Conservation (phyloP, 2,329 filamentous ascomycete species). For the Stenocarpella maydis region DNA sequence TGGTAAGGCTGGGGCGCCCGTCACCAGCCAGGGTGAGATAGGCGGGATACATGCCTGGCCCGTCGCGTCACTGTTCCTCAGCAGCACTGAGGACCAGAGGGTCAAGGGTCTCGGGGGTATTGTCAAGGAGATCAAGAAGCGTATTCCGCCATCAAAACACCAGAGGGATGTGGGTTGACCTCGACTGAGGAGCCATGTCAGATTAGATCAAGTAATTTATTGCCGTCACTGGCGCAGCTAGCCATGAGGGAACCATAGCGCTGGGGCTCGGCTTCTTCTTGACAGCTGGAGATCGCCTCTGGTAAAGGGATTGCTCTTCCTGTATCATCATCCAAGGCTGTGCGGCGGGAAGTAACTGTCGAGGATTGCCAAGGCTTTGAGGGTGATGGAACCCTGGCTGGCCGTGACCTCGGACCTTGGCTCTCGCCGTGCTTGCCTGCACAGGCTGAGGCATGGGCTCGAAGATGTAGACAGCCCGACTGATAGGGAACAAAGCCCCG, state of each 20-base stretch:
- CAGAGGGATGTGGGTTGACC: slow-evolving; percentile 39
- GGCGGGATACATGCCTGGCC: slow-evolving; percentile 85
- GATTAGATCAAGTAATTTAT: slow-evolving; percentile 71
- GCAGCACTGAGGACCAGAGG: slow-evolving; percentile 56
- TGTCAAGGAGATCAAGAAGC: slow-evolving; percentile 48
- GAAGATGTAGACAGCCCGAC: slow-evolving; percentile 11
- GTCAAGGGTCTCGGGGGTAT: slow-evolving; percentile 58
- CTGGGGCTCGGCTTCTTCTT: slow-evolving; percentile 58
- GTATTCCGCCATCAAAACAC: slow-evolving; percentile 36
- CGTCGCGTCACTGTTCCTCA: slow-evolving; percentile 70
- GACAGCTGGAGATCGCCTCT: slow-evolving; percentile 46
- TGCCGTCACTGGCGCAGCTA: slow-evolving; percentile 38
- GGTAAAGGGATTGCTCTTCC: slow-evolving; percentile 40
- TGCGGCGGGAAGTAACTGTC: neutral
- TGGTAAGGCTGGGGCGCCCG: slow-evolving; percentile 58
- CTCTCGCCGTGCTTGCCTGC: neutral
- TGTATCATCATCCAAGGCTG: slow-evolving; percentile 52
- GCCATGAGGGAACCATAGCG: slow-evolving; percentile 57
- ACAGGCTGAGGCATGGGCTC: slow-evolving; percentile 3
- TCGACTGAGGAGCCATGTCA: slow-evolving; percentile 52
- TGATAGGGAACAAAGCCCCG: slow-evolving; percentile 8
- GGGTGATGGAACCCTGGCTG: neutral
- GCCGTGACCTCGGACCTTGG: neutral
- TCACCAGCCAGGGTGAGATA: slow-evolving; percentile 67
- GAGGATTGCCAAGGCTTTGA: slow-evolving; percentile 6